Conservation (phyloP, 495 filamentous ascomycete species). For the Xylaria grammica region DNA sequence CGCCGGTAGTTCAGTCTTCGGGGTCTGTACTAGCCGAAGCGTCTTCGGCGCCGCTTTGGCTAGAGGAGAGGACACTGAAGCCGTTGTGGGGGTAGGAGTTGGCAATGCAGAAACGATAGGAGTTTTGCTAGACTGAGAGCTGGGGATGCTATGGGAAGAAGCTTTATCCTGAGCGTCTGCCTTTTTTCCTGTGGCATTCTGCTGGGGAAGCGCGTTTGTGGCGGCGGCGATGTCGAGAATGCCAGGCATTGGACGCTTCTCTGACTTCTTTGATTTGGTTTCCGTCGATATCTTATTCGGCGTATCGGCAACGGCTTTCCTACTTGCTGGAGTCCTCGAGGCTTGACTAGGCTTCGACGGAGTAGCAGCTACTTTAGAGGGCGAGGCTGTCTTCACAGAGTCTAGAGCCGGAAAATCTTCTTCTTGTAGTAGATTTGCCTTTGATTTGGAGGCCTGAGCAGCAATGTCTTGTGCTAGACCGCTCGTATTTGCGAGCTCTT, state of each 20-base stretch:
- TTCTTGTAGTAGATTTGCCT: constrained; percentile 48
- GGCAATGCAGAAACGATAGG: constrained; percentile 51
- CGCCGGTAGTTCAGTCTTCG: constrained; percentile 68
- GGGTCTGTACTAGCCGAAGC: constrained; percentile 72
- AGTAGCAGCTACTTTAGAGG: constrained; percentile 29
- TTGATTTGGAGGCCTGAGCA: constrained; percentile 46
- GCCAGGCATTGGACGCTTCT: constrained; percentile 63
- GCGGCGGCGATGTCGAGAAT: constrained; percentile 69
- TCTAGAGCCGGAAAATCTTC: constrained; percentile 66
- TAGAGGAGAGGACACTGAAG: constrained; percentile 53
- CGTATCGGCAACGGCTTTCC: constrained; percentile 32
- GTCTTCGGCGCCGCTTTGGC: constrained; percentile 56
- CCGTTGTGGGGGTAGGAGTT: constrained; percentile 54
- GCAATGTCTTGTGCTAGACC: constrained; percentile 55
- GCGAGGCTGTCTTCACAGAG: constrained; percentile 40
- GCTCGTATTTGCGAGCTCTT: constrained; percentile 48
- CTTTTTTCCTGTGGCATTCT: constrained; percentile 32
- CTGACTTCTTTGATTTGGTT: constrained; percentile 30
- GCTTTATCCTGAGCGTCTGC: constrained; percentile 40
- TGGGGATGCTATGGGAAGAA: constrained; percentile 16
- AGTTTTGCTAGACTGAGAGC: constrained; percentile 29
- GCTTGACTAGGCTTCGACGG: constrained; percentile 29
- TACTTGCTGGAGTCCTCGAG: constrained; percentile 31
- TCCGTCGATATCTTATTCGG: constrained; percentile 19
- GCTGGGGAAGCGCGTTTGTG: constrained; percentile 41